Evolutionary conservation across 345 rosid species (phyloP).

Genomic region (Eutrema japonicum): DNA sequence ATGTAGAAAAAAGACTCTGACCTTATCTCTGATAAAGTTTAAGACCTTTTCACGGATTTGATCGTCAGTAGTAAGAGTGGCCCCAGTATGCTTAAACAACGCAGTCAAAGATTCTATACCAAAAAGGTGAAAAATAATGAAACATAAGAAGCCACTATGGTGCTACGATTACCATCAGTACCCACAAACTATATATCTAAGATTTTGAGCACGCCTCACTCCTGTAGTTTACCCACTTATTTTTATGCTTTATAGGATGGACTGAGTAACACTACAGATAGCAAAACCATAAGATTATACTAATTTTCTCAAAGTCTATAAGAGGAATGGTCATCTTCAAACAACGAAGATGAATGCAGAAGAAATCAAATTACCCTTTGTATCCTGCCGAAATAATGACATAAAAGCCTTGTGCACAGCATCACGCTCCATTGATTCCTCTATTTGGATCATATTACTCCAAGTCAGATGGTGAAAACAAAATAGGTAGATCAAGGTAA

Average conservation of each 20-base stretch:
- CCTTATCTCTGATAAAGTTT: conserved; percentile 84
- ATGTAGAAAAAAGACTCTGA: conserved; percentile 33
- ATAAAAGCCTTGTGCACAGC: conserved; percentile 92
- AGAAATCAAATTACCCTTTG: conserved; percentile 62
- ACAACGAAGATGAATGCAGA: conserved; percentile 2
- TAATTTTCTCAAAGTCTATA: background rate
- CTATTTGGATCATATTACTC: background rate
- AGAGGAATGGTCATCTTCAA: background rate
- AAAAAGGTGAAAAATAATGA: conserved; percentile 24
- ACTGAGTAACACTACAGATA: background rate
- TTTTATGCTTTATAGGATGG: background rate
- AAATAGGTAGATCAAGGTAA: background rate
- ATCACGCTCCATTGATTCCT: conserved; percentile 71
- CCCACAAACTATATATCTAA: conserved; percentile 4
- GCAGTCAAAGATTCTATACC: conserved; percentile 78
- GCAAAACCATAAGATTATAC: background rate
- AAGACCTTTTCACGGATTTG: conserved; percentile 79
- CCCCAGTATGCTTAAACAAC: conserved; percentile 71
- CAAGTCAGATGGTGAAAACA: background rate
- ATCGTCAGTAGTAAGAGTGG: conserved; percentile 60
- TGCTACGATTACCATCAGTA: conserved; percentile 6
- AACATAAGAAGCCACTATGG: background rate
- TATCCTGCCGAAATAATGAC: conserved; percentile 89
- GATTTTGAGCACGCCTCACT: background rate
- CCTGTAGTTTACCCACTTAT: background rate